phyloP scores from a whole-genome alignment of 2,329 filamentous ascomycete species.

The Aspergillus sergii region DNA sequence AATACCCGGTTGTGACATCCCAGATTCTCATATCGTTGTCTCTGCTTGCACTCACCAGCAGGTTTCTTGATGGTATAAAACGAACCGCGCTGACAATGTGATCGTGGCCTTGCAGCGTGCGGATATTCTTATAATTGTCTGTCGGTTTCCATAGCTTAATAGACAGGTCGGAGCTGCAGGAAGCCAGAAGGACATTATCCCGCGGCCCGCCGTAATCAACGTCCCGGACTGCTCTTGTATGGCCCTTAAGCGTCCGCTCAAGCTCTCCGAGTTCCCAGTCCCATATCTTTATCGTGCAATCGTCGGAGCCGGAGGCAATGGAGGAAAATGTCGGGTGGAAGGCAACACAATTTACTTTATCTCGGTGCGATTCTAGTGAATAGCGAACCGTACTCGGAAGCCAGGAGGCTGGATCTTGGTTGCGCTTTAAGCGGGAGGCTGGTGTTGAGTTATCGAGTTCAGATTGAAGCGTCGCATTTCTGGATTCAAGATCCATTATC shows the following conservation, averaged over 20 bases:
- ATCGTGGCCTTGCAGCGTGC: constrained; percentile 87
- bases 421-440: constrained; percentile 73
- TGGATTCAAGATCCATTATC: constrained; percentile 90
- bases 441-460: constrained; percentile 85
- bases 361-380: constrained; percentile 78
- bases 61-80: constrained; percentile 84
- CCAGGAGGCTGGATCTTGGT: constrained; percentile 84
- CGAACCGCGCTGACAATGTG: constrained; percentile 87
- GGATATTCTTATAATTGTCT: constrained; percentile 93
- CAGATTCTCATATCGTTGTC: constrained; percentile 86
- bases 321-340: constrained; percentile 93
- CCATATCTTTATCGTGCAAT: constrained; percentile 95
- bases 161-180: constrained; percentile 84
- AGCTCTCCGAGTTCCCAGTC: constrained; percentile 93
- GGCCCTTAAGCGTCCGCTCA: constrained; percentile 86
- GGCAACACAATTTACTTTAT: constrained; percentile 81
- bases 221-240: constrained; percentile 85
- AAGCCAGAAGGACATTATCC: constrained; percentile 76
- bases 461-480: constrained; percentile 70
- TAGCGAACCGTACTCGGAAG: constrained; percentile 82
- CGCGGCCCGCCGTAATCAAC: constrained; percentile 87
- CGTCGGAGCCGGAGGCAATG: constrained; percentile 86
- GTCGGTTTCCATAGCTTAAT: constrained; percentile 95
- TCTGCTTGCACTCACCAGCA: constrained; percentile 82
- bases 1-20: constrained; percentile 92